A percentile compares a stretch with the other conserved stretches of the same genome.
phyloP scores from a whole-genome alignment of 2,329 filamentous ascomycete species.

The Fusarium sp. region DNA sequence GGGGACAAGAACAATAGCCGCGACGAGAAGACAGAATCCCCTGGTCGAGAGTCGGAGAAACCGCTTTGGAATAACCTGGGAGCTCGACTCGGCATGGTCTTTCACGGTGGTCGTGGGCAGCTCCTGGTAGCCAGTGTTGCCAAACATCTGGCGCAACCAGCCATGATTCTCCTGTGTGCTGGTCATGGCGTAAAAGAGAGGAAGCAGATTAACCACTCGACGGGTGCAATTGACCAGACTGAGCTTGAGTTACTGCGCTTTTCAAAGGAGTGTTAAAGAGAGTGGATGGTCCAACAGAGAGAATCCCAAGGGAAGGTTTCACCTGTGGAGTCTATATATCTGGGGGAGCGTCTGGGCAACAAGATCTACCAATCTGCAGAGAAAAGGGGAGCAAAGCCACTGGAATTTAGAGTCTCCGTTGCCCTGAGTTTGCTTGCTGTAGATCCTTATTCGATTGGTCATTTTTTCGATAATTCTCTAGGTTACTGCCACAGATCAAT shows the following conservation, averaged over 20 bases:
- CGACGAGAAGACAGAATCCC: slow-evolving; percentile 13
- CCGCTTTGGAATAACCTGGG: slow-evolving; percentile 14
- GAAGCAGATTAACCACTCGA: slow-evolving; percentile 13
- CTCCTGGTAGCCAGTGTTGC: slow-evolving; percentile 20
- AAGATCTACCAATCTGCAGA: background rate
- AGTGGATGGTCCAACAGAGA: slow-evolving; percentile 11
- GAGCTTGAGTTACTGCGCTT: background rate
- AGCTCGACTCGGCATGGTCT: slow-evolving; percentile 15
- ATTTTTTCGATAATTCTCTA: background rate
- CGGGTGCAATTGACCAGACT: slow-evolving; percentile 6
- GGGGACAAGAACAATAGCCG: slow-evolving; percentile 14
- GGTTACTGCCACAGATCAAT: background rate
- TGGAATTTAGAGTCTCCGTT: slow-evolving; percentile 29
- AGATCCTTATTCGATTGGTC: slow-evolving; percentile 1
- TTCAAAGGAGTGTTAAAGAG: slow-evolving; percentile 6
- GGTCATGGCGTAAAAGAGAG: slow-evolving; percentile 13
- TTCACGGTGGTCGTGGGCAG: slow-evolving; percentile 21
- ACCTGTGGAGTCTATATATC: slow-evolving; percentile 14
- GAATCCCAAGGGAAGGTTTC: background rate
- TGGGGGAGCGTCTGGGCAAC: background rate
- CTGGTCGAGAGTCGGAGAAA: slow-evolving; percentile 8
- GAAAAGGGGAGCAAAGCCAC: slow-evolving; percentile 25
- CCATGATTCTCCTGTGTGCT: background rate
- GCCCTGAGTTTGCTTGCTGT: background rate
- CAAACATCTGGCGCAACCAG: slow-evolving; percentile 31